Evolutionary conservation across 805 yeast genomes (phyloP).

Genomic region (Candida golubevii): DNA sequence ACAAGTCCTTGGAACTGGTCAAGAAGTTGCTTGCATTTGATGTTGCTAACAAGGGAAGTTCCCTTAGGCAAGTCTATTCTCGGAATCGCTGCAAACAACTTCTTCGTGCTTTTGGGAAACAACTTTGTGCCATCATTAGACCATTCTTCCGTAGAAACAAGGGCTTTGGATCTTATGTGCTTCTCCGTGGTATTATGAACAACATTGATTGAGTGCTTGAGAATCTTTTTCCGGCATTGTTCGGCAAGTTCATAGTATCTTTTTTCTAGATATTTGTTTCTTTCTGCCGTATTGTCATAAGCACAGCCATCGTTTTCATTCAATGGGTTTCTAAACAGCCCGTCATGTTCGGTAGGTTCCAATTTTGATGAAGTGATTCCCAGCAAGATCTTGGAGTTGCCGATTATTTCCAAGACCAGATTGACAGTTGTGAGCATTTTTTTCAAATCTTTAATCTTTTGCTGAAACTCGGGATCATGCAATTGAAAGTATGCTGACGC

Average conservation of each 20-base stretch:
- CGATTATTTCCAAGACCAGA: slow-evolving; percentile 1
- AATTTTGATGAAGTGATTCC: too few species aligned
- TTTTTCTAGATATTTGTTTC: slow-evolving; percentile 45
- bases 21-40: slow-evolving; percentile 19
- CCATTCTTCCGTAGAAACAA: slow-evolving; percentile 8
- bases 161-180: slow-evolving; percentile 23
- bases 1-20: slow-evolving; percentile 20
- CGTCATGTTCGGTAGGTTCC: too few species aligned
- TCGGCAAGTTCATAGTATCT: slow-evolving; percentile 61
- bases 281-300: slow-evolving; percentile 6
- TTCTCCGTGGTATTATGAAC: slow-evolving; percentile 25
- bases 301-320: neutral
- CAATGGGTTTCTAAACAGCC: neutral
- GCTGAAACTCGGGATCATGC: slow-evolving; percentile 32
- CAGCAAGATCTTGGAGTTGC: neutral
- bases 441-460: slow-evolving; percentile 18
- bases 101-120: slow-evolving; percentile 33
- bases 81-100: slow-evolving; percentile 30
- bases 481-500: slow-evolving; percentile 70
- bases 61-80: slow-evolving; percentile 18
- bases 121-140: slow-evolving; percentile 28
- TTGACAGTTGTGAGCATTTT: slow-evolving; percentile 6
- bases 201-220: slow-evolving; percentile 40
- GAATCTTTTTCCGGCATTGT: slow-evolving; percentile 46
- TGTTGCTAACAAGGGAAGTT: slow-evolving; percentile 16